phyloP scores from a whole-genome alignment of 805 yeast genomes.

The Yamadazyma paraphyllophila region DNA sequence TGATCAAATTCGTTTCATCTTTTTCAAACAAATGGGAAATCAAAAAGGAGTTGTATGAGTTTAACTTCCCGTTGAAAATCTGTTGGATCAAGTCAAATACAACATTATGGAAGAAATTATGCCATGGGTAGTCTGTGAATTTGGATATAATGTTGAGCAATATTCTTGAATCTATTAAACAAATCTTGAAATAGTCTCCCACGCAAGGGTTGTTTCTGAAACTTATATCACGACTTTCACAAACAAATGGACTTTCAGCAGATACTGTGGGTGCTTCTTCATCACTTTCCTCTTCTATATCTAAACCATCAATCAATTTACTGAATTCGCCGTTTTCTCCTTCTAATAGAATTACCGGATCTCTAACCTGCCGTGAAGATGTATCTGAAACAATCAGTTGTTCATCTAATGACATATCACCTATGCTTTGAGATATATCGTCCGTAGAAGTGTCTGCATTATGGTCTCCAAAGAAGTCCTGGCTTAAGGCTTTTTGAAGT shows the following conservation, averaged over 20 bases:
- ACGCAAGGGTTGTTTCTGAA: slow-evolving; percentile 62
- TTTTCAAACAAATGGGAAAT: slow-evolving; percentile 29
- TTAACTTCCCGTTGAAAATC: slow-evolving; percentile 86
- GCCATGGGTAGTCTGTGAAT: slow-evolving; percentile 91
- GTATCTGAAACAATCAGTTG: slow-evolving; percentile 4
- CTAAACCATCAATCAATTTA: slow-evolving; percentile 23
- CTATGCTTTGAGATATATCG: slow-evolving; percentile 37
- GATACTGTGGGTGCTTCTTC: slow-evolving; percentile 46
- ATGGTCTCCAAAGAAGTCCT: slow-evolving; percentile 16
- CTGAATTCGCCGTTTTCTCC: slow-evolving; percentile 21
- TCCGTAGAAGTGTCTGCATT: slow-evolving; percentile 9
- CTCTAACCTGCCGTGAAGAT: slow-evolving; percentile 14
- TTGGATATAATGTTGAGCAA: slow-evolving; percentile 65
- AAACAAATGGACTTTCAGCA: slow-evolving; percentile 43
- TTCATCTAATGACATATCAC: slow-evolving; percentile 38
- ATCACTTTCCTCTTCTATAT: slow-evolving; percentile 37
- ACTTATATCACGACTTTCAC: slow-evolving; percentile 27
- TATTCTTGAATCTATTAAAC: slow-evolving; percentile 71
- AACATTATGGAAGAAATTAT: slow-evolving; percentile 94
- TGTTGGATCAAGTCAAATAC: slow-evolving; percentile 97
- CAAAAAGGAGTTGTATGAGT: slow-evolving; percentile 69
- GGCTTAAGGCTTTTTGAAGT: slow-evolving; percentile 41
- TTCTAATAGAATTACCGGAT: slow-evolving; percentile 9
- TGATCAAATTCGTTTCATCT: slow-evolving; percentile 23
- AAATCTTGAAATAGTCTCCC: slow-evolving; percentile 85